A percentile compares a stretch with the other conserved stretches of the same genome.
These are phyloP conservation scores for Aspergillus floridensis DNA, from an alignment of 2,329 filamentous ascomycete genomes.

Conservation along the genomic window DNA sequence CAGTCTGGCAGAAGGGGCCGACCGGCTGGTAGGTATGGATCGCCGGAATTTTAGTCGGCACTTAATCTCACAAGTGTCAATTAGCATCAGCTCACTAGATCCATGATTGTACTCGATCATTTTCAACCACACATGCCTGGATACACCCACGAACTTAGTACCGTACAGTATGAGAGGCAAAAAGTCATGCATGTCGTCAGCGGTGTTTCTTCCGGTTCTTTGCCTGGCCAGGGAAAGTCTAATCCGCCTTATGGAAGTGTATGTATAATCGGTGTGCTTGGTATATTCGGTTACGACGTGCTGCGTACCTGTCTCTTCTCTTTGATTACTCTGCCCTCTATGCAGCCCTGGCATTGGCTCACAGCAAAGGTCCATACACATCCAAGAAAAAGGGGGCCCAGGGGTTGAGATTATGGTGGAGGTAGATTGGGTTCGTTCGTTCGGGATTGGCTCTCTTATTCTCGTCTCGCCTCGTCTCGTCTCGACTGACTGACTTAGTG, in stretches of 20 bases:
- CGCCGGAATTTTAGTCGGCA: neutral
- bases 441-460: neutral
- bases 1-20: neutral
- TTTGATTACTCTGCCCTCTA: neutral
- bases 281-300: neutral
- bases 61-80: neutral
- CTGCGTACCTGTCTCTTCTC: neutral
- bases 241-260: constrained; percentile 4
- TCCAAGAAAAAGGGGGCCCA: neutral
- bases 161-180: too few species aligned
- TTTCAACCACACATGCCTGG: too few species aligned
- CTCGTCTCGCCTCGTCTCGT: too few species aligned
- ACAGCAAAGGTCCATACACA: neutral
- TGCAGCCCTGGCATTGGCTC: neutral
- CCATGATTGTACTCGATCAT: too few species aligned
- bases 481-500: neutral
- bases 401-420: too few species aligned
- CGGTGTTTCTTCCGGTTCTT: neutral
- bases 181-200: neutral
- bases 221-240: constrained; percentile 10
- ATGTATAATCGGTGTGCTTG: neutral
- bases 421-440: too few species aligned
- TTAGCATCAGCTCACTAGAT: neutral
- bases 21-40: neutral
- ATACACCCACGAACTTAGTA: too few species aligned